phyloP scores from a whole-genome alignment of 345 rosid genomes.

The Hypericum perforatum region DNA sequence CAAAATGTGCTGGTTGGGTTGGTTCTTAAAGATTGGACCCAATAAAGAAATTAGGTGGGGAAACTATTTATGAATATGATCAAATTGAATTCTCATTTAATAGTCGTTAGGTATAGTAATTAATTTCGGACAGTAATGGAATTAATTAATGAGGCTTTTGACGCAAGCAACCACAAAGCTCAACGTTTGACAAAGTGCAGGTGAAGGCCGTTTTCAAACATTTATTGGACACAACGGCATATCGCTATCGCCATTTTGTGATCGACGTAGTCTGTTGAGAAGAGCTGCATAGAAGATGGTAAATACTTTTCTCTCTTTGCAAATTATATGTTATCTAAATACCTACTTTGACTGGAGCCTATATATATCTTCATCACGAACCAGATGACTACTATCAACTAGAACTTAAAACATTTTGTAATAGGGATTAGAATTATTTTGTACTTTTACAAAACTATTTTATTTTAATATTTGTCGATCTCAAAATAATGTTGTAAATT shows the following conservation, averaged over 20 bases:
- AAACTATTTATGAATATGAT: not conserved
- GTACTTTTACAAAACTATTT: no score
- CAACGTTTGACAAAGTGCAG: slow-evolving; percentile 1
- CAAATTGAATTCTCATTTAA: slow-evolving; percentile 1
- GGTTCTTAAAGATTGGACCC: no score
- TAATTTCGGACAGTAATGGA: not conserved
- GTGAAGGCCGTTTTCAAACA: not conserved
- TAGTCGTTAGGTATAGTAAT: not conserved
- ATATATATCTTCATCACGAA: no score
- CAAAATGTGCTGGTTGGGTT: no score
- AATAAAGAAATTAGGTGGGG: not conserved
- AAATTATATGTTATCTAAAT: no score
- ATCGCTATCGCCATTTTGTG: not conserved
- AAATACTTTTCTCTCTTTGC: no score
- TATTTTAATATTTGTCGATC: no score
- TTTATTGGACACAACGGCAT: not conserved
- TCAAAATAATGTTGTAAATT: no score
- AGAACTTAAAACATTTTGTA: no score
- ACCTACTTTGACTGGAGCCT: no score
- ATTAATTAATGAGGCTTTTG: not conserved
- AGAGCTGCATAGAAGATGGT: not conserved
- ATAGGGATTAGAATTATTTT: no score
- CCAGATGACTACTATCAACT: no score
- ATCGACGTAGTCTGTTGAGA: not conserved
- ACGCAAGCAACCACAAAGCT: not conserved